Evolutionary conservation across 208 protist species (phyloP), one percentile per base, ranked within the genome.

Genomic region (Borovskyia barvae): DNA sequence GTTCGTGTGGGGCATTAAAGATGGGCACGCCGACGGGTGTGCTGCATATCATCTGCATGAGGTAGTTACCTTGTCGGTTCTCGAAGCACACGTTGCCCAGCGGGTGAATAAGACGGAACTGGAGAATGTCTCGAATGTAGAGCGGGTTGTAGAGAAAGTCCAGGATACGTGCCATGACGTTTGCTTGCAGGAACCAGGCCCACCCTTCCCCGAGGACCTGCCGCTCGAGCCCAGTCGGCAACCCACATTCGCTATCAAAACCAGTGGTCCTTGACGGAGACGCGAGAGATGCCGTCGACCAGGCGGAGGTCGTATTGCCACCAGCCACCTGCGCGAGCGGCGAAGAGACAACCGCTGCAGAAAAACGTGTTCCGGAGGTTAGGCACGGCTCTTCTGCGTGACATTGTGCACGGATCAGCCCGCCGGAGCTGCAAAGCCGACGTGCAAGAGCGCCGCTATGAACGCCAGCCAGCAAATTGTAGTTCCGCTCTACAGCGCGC

Each of bases 61-160:
- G 48, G 35, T 73, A 66, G 47, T 52, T 76, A 7, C 81, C 75
- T 56, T 84, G 73, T n/a, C 48, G 65, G 54, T 66, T 77, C 42
- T 84, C 81, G 56, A 87, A 87, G 24, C 70, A 66, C 22, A 36
- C 22, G 55, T 87, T 83, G 17, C 70, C 80, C 26, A 79, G 49
- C 2, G 70, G 66, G 56, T 82, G 75, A 12, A 87, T 55, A 24
- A 83, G 60, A 46, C 81, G 74, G 51, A 87, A 84, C 39, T 69
- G 49, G 30, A 84, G 53, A 17, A 79, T 71, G 48, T 80, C 75
- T n/a, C 37, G 26, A 19, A 77, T 46, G 26, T 14, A 19, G 19
- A 48, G 40, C 11, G 48, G 57, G 43, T 70, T 66, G 64, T 80
- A 77, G 24, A 83, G 60, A 22, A 67, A 83, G 47, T 26, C 54